Evolutionary conservation across 768 basidiomycete genomes (phyloP).

Genomic region (Auricularia sp.): DNA sequence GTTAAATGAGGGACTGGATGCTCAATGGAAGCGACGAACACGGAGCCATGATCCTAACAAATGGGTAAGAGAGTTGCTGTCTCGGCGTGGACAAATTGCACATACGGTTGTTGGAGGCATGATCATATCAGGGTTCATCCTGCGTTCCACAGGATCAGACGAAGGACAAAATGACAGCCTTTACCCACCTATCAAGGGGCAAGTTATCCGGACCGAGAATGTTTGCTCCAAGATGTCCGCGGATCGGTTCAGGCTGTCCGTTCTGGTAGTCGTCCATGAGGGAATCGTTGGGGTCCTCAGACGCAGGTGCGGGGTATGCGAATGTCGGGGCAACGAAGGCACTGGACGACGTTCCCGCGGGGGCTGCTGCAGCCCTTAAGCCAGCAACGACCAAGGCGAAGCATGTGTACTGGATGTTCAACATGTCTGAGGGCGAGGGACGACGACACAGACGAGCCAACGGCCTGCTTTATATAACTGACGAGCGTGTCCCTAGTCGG

Average conservation of each 20-base stretch:
- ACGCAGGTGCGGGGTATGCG: neutral
- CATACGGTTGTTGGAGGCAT: conserved; percentile 48
- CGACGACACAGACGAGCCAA: too few relatives aligned
- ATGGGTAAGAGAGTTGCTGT: neutral
- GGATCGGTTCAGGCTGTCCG: conserved; percentile 32
- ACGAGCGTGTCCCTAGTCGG: too few relatives aligned
- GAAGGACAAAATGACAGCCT: neutral
- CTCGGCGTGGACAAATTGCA: conserved; percentile 22
- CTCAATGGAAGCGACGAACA: neutral
- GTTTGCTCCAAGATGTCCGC: conserved; percentile 32
- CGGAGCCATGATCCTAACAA: conserved; percentile 22
- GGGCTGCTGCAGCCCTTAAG: neutral
- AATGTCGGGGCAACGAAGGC: neutral
- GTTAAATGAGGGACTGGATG: neutral
- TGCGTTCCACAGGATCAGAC: conserved; percentile 28
- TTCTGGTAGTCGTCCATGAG: conserved; percentile 9
- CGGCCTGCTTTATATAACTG: too few relatives aligned
- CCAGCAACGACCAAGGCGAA: neutral
- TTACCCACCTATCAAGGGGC: conserved; percentile 30
- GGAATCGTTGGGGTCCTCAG: neutral
- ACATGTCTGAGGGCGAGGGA: too few relatives aligned
- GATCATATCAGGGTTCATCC: conserved; percentile 47
- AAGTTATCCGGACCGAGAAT: conserved; percentile 52
- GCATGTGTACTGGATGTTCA: too few relatives aligned
- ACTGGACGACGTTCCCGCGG: neutral